These are phyloP conservation scores for Datisca glomerata DNA, from an alignment of 306 rosid species.

Conservation along the genomic window DNA sequence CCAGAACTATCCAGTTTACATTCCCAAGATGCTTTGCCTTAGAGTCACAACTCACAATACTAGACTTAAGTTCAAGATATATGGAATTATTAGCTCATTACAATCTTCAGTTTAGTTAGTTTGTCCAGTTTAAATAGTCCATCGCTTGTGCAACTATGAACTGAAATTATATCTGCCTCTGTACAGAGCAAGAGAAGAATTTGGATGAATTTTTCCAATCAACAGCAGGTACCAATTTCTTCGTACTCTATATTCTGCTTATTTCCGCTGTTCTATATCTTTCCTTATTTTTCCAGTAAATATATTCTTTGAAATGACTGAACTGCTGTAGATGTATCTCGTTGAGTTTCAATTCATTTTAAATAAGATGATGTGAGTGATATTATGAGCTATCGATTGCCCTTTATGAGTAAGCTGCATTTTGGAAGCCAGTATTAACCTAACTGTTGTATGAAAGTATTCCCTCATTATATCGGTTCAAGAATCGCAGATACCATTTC, in stretches of 20 bases:
- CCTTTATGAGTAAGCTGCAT: no score
- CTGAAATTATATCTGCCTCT: constrained; percentile 8
- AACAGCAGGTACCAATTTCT: constrained; percentile 50
- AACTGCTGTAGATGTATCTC: no score
- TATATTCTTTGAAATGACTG: background rate
- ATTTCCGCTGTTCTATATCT: background rate
- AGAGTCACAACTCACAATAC: background rate
- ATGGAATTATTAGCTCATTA: no score
- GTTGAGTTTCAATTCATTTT: no score
- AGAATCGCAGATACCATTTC: no score
- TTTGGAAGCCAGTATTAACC: no score
- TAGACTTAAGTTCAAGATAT: background rate
- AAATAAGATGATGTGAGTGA: no score
- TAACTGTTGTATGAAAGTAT: no score
- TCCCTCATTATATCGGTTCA: no score
- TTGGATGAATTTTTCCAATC: constrained; percentile 81
- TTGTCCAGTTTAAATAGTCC: no score
- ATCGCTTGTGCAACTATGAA: no score
- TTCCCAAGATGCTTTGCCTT: background rate
- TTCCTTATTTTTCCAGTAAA: background rate
- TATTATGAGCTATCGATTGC: no score
- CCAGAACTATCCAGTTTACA: background rate
- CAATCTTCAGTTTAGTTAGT: background rate
- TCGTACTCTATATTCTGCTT: background rate
- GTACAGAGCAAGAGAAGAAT: constrained; percentile 68